Percentiles rank a stretch among this genome's conserved stretches.
Evolutionary conservation across 2,329 filamentous ascomycete species (phyloP).

Genomic region (Dactylellina sp.): DNA sequence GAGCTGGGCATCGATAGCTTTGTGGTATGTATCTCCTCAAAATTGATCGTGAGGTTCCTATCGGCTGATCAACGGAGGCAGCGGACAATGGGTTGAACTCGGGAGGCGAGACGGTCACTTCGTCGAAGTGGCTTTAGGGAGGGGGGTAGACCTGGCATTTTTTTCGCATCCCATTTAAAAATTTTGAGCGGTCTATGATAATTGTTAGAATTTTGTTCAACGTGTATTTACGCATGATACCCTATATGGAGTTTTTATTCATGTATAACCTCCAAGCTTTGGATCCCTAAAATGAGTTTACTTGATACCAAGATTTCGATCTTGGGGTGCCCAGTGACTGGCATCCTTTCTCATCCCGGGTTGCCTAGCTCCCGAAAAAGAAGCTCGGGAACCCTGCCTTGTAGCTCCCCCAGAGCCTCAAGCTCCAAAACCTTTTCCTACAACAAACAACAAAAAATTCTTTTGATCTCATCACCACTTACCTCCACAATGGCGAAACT

Average conservation of each 20-base stretch:
- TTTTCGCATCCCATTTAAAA: neutral
- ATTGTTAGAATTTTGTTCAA: constrained; percentile 4
- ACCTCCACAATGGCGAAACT: constrained; percentile 61
- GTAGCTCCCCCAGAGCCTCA: neutral
- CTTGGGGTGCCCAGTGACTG: no score
- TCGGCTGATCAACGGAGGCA: constrained; percentile 8
- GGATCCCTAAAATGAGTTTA: no score
- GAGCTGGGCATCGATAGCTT: constrained; percentile 81
- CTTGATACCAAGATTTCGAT: no score
- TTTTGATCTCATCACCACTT: constrained; percentile 6
- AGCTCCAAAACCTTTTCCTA: constrained; percentile 28
- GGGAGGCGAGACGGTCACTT: no score
- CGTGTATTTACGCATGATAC: constrained; percentile 45
- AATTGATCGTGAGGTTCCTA: neutral
- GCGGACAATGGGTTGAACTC: constrained; percentile 32
- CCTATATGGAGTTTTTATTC: neutral
- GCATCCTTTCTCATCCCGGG: no score
- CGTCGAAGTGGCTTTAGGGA: neutral
- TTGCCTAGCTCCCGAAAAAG: neutral
- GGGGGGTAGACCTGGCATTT: neutral
- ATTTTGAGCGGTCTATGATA: no score
- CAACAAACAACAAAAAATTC: constrained; percentile 52
- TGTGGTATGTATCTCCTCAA: constrained; percentile 73
- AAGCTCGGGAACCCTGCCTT: neutral
- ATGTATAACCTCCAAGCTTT: neutral